Conservation (phyloP, 306 rosid genomes). For the Neltuma alba region DNA sequence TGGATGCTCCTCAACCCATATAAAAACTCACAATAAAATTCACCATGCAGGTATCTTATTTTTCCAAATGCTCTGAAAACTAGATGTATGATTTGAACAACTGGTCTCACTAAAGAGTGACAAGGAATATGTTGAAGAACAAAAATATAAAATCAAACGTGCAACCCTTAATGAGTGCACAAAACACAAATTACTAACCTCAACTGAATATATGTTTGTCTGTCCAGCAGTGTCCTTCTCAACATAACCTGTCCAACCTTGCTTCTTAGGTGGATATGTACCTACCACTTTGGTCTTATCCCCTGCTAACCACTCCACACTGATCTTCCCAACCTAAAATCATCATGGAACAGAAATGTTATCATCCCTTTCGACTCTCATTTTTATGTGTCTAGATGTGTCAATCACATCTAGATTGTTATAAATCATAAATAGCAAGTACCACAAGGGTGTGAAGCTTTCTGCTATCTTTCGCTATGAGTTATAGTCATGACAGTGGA, state of each 20-base stretch:
- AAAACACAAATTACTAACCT: conserved; percentile 54
- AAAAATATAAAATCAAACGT: neutral
- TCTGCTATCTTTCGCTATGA: neutral
- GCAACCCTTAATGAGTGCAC: neutral
- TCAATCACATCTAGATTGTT: neutral
- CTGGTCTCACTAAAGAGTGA: neutral
- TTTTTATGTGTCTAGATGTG: neutral
- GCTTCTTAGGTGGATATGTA: conserved; percentile 74
- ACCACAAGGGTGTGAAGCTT: no score
- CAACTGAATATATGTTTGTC: conserved; percentile 91
- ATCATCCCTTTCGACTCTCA: no score
- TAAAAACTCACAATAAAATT: no score
- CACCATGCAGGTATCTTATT: neutral
- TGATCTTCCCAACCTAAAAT: conserved; percentile 38
- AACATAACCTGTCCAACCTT: conserved; percentile 94
- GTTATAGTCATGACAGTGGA: neutral
- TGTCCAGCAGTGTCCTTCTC: conserved; percentile 99
- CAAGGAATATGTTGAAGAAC: neutral
- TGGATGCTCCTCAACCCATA: no score
- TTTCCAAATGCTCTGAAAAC: neutral
- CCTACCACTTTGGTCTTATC: conserved; percentile 88
- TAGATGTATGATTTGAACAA: neutral
- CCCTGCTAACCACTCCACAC: conserved; percentile 93
- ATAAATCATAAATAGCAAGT: neutral
- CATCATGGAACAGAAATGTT: no score